Percentiles rank a stretch among this genome's conserved stretches.
Evolutionary conservation across 2,329 filamentous ascomycete genomes (phyloP).

Genomic region (Pyrenophora tritici-repentis): DNA sequence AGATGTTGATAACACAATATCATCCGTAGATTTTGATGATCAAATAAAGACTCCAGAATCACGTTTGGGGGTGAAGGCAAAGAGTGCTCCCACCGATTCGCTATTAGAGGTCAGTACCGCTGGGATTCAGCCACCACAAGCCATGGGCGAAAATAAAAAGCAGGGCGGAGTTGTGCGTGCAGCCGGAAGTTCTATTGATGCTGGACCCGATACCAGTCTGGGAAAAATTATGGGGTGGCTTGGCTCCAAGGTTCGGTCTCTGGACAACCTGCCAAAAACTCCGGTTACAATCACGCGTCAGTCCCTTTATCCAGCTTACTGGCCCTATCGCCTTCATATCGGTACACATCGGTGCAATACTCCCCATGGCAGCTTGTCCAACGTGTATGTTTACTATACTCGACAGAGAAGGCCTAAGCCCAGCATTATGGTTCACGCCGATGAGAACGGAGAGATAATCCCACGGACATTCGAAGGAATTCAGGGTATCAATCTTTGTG

Average conservation of each 20-base stretch:
- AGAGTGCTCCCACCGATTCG: slow-evolving; percentile 50
- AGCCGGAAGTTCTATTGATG: background rate
- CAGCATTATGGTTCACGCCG: background rate
- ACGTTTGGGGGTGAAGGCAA: background rate
- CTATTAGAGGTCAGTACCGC: slow-evolving; percentile 61
- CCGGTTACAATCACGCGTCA: background rate
- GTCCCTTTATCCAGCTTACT: background rate
- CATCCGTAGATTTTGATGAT: too few species aligned
- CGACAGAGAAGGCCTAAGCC: background rate
- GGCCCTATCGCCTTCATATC: background rate
- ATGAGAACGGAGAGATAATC: background rate
- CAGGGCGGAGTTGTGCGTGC: background rate
- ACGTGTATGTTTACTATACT: background rate
- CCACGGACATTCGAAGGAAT: background rate
- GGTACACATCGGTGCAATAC: background rate
- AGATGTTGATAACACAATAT: too few species aligned
- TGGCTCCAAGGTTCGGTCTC: background rate
- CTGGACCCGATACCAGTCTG: background rate
- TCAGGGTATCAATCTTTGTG: background rate
- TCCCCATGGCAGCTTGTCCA: background rate
- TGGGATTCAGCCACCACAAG: slow-evolving; percentile 55
- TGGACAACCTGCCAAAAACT: background rate
- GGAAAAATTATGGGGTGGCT: background rate
- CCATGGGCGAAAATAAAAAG: background rate
- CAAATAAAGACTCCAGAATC: background rate